Base-by-base conservation (phyloP, 305 asterid genomes). In the Salvia sclarea region DNA sequence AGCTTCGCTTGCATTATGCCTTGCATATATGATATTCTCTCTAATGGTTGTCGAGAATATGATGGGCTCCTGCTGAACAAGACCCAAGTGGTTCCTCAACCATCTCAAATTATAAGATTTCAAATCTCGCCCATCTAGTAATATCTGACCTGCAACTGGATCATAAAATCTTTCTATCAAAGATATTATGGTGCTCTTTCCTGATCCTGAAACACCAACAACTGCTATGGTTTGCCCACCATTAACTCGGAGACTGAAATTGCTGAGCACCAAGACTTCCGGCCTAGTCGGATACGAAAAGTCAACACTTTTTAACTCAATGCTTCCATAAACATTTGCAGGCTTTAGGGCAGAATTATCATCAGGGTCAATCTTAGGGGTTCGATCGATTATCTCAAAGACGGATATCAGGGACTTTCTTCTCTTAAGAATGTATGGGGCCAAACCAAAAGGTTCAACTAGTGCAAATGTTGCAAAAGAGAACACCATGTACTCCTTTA, bases 1-100 rank as follows among this genome's bases (percentile, higher is more conserved):
- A 4, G 98, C 98, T 84, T 94, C 99, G 66, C 97, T 94, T 20
- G 99, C 99, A 74, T 95, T 95, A 71, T 95, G 99, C 85, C 99
- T 85, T 11, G 99, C 98, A 3, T 95, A 95, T 67, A 95, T 95
- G 59, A 95, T 91, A 68, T 95, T 94, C 62, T 95, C 99, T 79
- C 96, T 76, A 59, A 95, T 82, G 47, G 99, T 91, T 22, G 99
- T 91, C 18, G 99, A 92, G 74, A 95, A 95, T 75, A 95, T 92
- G 79, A 95, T 88, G 7, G 99, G 99, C 65, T 95, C 99, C 79
- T 95, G 99, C 77, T 91, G 97, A 62, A 95, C 94, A 38, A 95
- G 95, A 70, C 99, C 99, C 77, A 95, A 73, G 80, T 95, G 98
- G 81, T 87, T 95, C 86, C 99, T 85, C 85, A 95, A 83, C 99